Percentiles rank a stretch among this genome's conserved stretches.
Evolutionary conservation across 2,329 filamentous ascomycete genomes (phyloP).

Genomic region (Hypoxylon sp.): DNA sequence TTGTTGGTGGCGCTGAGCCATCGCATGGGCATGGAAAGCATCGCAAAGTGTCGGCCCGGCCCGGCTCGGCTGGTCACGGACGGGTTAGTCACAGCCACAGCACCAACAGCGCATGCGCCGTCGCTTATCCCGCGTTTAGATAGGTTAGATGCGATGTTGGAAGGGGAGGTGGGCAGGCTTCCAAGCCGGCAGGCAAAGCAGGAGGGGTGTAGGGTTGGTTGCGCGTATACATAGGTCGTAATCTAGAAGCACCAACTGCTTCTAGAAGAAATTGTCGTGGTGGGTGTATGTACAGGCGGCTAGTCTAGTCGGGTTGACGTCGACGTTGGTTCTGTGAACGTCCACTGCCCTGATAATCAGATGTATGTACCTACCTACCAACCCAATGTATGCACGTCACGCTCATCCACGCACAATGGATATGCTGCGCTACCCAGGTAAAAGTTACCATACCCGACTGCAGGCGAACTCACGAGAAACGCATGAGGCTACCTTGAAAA

Average conservation of each 20-base stretch:
- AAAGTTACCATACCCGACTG: not conserved
- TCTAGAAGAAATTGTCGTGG: not conserved
- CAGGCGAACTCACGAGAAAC: too few species aligned
- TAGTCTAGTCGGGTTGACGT: not conserved
- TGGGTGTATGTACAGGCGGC: not conserved
- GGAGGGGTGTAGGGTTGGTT: not conserved
- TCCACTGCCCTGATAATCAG: too few species aligned
- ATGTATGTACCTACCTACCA: not conserved
- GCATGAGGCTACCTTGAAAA: too few species aligned
- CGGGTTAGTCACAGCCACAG: not conserved
- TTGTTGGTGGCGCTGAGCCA: not conserved
- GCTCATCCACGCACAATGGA: not conserved
- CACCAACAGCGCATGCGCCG: not conserved
- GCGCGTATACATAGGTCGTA: not conserved
- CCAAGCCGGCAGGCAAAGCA: not conserved
- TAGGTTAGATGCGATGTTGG: conserved; percentile 5
- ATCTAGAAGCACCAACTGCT: conserved; percentile 3
- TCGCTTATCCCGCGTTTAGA: not conserved
- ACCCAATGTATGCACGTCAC: not conserved
- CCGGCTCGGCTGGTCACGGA: not conserved
- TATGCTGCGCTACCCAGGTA: not conserved
- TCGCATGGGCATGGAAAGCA: conserved; percentile 1
- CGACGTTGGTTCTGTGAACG: not conserved
- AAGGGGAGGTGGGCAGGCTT: not conserved
- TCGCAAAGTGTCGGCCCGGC: conserved; percentile 25